Evolutionary conservation across 2,329 filamentous ascomycete species (phyloP).

Genomic region (Fusarium verrucosum): DNA sequence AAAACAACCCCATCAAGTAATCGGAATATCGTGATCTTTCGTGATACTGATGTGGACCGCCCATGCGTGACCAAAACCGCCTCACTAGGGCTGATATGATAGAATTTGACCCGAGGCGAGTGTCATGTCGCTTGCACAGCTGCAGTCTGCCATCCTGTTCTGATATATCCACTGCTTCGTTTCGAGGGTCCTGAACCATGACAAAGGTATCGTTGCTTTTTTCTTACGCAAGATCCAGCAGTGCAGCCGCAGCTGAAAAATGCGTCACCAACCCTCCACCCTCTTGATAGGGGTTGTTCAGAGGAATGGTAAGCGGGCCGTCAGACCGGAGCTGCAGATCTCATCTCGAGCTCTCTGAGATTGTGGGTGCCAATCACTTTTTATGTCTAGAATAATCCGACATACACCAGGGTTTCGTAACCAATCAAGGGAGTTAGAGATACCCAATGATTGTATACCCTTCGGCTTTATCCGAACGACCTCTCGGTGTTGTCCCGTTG

Average conservation of each 20-base stretch:
- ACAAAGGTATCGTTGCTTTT: slow-evolving; percentile 24
- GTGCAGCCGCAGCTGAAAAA: slow-evolving; percentile 31
- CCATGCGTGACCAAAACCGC: background rate
- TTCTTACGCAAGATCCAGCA: slow-evolving; percentile 14
- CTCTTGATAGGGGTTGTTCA: slow-evolving; percentile 13
- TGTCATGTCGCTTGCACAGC: background rate
- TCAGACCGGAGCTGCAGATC: slow-evolving; percentile 36
- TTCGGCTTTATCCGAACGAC: background rate
- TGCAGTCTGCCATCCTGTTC: background rate
- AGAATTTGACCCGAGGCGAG: background rate
- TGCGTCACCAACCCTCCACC: slow-evolving; percentile 12
- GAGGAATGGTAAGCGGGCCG: slow-evolving; percentile 38
- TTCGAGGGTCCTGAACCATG: slow-evolving; percentile 12
- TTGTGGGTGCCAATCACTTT: slow-evolving; percentile 7
- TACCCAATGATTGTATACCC: background rate
- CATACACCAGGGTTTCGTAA: background rate
- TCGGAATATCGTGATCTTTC: background rate
- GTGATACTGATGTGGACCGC: slow-evolving; percentile 2
- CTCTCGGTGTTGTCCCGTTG: background rate
- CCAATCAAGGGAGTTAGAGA: slow-evolving; percentile 15
- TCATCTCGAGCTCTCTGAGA: slow-evolving; percentile 20
- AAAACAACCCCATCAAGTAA: background rate
- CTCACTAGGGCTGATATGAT: background rate
- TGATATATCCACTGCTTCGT: background rate
- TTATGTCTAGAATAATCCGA: background rate